phyloP scores from a whole-genome alignment of 176 grass and related monocot genomes.

The Carex pumila region DNA sequence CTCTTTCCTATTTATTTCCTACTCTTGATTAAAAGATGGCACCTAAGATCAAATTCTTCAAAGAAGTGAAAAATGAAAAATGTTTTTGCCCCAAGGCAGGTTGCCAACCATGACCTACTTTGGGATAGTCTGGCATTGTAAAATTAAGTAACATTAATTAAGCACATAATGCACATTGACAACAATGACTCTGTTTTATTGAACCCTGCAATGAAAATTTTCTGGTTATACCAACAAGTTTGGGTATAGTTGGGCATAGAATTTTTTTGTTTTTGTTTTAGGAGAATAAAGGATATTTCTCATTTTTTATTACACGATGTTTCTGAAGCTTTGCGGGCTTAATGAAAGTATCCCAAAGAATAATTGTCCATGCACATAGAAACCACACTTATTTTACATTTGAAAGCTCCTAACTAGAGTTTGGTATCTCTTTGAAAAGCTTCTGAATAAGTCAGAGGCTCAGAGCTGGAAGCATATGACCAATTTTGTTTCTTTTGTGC shows the following conservation, averaged over 20 bases:
- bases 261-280: neutral
- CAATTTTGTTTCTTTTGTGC: neutral
- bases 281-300: neutral
- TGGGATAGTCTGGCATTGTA: neutral
- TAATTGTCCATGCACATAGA: neutral
- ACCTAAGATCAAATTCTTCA: neutral
- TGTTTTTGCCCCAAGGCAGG: neutral
- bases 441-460: neutral
- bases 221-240: neutral
- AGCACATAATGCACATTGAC: neutral
- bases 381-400: neutral
- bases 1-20: neutral
- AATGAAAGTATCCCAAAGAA: neutral
- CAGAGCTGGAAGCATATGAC: neutral
- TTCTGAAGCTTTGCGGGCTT: neutral
- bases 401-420: neutral
- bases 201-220: neutral
- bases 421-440: neutral
- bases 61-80: neutral
- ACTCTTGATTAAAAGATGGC: neutral
- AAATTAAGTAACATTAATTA: neutral
- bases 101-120: neutral
- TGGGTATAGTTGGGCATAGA: neutral
- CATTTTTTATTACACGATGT: neutral
- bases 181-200: neutral